Evolutionary conservation across 495 filamentous ascomycete species (phyloP), one percentile per base, ranked within the genome.

Genomic region (Staphylotrichum longicolle): DNA sequence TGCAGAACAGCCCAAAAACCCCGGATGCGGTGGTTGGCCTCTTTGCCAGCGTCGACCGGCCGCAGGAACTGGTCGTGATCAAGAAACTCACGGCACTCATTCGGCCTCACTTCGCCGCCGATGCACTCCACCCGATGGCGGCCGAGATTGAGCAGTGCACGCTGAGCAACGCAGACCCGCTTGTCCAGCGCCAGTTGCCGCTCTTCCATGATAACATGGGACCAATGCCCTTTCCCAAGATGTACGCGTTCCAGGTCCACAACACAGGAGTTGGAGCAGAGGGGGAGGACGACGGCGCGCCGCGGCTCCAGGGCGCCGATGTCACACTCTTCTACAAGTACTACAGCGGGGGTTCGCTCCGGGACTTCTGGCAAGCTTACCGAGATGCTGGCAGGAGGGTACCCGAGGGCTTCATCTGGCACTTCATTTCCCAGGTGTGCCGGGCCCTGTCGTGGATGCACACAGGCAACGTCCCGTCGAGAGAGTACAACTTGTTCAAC

Each of bases 361-460:
- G 0, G 8, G 39, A 65, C 6, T 1, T 70, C 4, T 32, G 63
- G 1, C 0, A 27, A 0, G 1, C 1, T 7, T 32, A 61, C 48
- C 7, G 27, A 4, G 3, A 7, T 1, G 1, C 3, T 0, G 0
- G 30, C 0, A 2, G 3, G 14, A 12, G 3, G n/a, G 15, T 70
- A 2, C 67, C 67, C 1, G 66, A 68, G 44, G 6, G 20, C 5
- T 42, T 68, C 45, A 66, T 70, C 32, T 68, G 68, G 68, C 66
- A 70, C 47, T 27, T 62, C 7, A 51, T 68, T 20, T 54, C 63
- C 12, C 52, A 66, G 46, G 4, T 66, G 0, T 58, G 53, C 3
- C 60, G 63, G 7, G 63, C 63, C 0, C 42, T 45, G 11, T 40
- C 49, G 5, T 66, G 20, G 10, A 12, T 68, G 0, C 66, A 70